Evolutionary conservation across 495 filamentous ascomycete genomes (phyloP).

Genomic region (Cercophora samala): DNA sequence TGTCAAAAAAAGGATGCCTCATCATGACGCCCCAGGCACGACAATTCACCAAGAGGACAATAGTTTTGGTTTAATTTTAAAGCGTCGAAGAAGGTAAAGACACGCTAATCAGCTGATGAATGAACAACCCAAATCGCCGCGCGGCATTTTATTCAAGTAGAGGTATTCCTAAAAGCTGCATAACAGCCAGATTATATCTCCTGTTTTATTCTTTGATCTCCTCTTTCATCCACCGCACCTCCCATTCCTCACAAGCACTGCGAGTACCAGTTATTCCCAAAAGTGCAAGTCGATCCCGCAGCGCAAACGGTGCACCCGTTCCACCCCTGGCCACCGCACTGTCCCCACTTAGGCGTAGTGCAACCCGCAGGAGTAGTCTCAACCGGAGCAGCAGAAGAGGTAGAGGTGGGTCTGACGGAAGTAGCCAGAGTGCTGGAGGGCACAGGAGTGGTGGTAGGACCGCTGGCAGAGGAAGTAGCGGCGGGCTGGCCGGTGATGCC

Average conservation of each 20-base stretch:
- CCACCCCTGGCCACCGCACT: conserved; percentile 49
- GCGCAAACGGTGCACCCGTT: conserved; percentile 40
- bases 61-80: no score
- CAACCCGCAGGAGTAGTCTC: conserved; percentile 32
- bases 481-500: conserved; percentile 24
- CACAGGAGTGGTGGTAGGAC: conserved; percentile 3
- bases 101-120: no score
- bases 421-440: conserved; percentile 4
- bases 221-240: not conserved
- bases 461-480: not conserved
- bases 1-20: no score
- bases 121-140: no score
- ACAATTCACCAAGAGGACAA: no score
- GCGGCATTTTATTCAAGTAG: no score
- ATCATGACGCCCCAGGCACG: no score
- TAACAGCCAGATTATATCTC: no score
- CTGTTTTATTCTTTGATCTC: no score
- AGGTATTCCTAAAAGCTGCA: no score
- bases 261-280: conserved; percentile 35
- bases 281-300: conserved; percentile 31
- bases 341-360: conserved; percentile 30
- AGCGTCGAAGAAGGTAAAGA: no score
- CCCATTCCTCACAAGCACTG: conserved; percentile 30
- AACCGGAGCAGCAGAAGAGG: conserved; percentile 30
- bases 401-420: conserved; percentile 12